Percentiles rank a stretch among this genome's conserved stretches.
These are phyloP conservation scores for Micractinium sp. DNA, from an alignment of 139 green algal species.

Conservation along the genomic window DNA sequence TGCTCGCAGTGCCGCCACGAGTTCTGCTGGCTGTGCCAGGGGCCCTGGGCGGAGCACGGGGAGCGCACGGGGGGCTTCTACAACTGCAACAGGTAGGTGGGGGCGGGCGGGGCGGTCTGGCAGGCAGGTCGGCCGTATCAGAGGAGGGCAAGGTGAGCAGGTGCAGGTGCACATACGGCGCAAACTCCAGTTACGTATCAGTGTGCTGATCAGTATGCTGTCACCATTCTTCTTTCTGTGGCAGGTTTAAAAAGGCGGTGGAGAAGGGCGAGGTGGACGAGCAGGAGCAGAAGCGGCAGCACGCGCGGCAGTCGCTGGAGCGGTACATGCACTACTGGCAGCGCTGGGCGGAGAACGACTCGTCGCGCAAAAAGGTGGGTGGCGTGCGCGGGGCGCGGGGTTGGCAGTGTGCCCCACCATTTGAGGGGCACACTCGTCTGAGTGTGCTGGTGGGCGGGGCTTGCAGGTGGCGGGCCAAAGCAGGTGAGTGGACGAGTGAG, in stretches of 20 bases:
- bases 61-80: conserved; percentile 98
- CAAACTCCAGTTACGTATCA: too few species aligned
- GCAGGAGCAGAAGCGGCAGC: conserved; percentile 78
- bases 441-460: too few species aligned
- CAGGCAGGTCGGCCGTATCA: too few species aligned
- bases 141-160: too few species aligned
- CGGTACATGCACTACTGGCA: conserved; percentile 93
- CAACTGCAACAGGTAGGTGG: conserved; percentile 87
- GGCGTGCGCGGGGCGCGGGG: background rate
- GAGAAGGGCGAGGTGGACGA: conserved; percentile 88
- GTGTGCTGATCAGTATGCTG: too few species aligned
- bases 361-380: conserved; percentile 38
- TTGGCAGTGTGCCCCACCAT: too few species aligned
- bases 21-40: conserved; percentile 80
- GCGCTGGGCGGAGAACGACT: conserved; percentile 81
- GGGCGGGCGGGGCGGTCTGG: background rate
- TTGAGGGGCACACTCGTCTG: too few species aligned
- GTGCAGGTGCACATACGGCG: background rate
- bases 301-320: conserved; percentile 89
- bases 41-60: conserved; percentile 91
- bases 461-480: too few species aligned
- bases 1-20: conserved; percentile 75
- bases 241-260: conserved; percentile 84
- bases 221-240: background rate
- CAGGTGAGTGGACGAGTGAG: too few species aligned